Conservation (phyloP, 176 grass and related monocot genomes). For the Saccharum spontaneum region DNA sequence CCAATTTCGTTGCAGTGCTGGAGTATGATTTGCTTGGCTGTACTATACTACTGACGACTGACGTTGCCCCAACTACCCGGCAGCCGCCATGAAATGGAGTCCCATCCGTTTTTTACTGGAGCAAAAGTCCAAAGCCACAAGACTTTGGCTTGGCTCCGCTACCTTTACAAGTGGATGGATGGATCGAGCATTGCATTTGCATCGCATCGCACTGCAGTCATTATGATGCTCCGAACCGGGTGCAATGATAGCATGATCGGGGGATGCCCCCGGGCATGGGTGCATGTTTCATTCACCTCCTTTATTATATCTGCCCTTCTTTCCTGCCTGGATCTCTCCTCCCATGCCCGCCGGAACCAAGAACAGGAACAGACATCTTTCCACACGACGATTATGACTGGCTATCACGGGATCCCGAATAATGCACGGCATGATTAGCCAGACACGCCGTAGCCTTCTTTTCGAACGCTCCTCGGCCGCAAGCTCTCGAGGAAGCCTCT, state of each 20-base stretch:
- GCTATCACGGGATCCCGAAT: constrained; percentile 1
- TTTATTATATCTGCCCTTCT: neutral
- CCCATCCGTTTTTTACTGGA: neutral
- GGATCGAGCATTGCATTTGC: neutral
- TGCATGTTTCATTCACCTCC: constrained; percentile 17
- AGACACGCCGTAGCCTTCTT: constrained; percentile 16
- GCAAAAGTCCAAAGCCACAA: neutral
- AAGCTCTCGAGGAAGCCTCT: constrained; percentile 16
- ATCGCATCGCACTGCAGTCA: neutral
- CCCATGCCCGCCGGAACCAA: neutral
- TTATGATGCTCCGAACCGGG: neutral
- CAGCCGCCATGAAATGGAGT: constrained; percentile 43
- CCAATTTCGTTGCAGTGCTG: neutral
- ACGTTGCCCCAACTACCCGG: neutral
- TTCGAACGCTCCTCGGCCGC: neutral
- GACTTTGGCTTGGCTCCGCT: neutral
- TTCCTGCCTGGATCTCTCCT: constrained; percentile 1
- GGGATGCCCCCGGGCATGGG: constrained; percentile 22
- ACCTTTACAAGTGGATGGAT: neutral
- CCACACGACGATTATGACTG: neutral
- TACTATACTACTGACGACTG: neutral
- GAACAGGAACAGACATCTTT: neutral
- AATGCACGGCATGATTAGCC: neutral
- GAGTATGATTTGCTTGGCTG: constrained; percentile 8
- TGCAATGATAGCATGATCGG: constrained; percentile 1